Conservation (phyloP, 345 rosid genomes). For the Citrus hindsii region DNA sequence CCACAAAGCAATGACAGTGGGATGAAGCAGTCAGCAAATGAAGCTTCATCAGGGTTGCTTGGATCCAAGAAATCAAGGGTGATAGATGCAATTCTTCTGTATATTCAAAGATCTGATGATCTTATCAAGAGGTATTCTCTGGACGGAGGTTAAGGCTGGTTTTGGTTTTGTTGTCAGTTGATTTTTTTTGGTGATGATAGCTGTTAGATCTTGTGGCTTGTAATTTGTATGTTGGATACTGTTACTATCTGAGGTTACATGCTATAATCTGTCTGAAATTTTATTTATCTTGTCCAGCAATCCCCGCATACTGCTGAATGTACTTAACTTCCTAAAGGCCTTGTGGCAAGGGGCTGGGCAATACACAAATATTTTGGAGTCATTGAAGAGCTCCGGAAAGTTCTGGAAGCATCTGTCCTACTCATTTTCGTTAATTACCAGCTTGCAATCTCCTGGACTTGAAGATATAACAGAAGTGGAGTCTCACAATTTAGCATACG, state of each 20-base stretch:
- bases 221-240: constrained; percentile 16
- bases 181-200: not conserved
- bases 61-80: constrained; percentile 42
- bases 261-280: constrained; percentile 7
- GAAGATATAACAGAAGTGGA: constrained; percentile 39
- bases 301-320: constrained; percentile 46
- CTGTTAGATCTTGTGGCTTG: constrained; percentile 16
- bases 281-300: constrained; percentile 51
- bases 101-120: constrained; percentile 53
- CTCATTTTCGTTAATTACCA: constrained; percentile 35
- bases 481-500: constrained; percentile 42
- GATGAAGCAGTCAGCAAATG: constrained; percentile 34
- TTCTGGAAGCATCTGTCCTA: constrained; percentile 69
- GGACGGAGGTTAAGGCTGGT: not conserved
- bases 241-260: not conserved
- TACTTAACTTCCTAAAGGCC: constrained; percentile 72
- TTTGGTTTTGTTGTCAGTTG: constrained; percentile 4
- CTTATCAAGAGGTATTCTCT: constrained; percentile 58
- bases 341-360: constrained; percentile 93
- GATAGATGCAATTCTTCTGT: constrained; percentile 43
- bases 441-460: constrained; percentile 32
- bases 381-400: constrained; percentile 44
- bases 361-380: constrained; percentile 48
- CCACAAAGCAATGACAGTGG: constrained; percentile 28
- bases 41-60: constrained; percentile 25